A percentile compares a stretch with the other conserved stretches of the same genome.
Evolutionary conservation across 108 stramenopile genomes (phyloP).

Genomic region (Cyclotella cryptica): DNA sequence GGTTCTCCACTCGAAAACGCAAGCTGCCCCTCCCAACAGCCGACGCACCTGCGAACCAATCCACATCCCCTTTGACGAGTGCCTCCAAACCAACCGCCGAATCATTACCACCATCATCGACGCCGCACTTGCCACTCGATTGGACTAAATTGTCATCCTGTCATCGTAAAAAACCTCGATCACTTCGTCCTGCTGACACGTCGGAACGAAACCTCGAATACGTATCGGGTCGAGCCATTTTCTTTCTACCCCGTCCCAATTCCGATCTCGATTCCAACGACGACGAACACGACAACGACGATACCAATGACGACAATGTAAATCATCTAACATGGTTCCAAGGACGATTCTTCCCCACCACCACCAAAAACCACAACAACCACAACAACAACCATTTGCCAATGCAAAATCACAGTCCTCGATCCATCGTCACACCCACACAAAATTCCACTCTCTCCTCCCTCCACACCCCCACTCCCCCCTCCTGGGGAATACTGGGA

Average conservation of each 20-base stretch:
- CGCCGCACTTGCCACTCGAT: slow-evolving; percentile 29
- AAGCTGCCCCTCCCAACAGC: neutral
- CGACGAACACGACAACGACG: neutral
- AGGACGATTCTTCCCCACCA: slow-evolving; percentile 67
- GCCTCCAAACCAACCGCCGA: slow-evolving; percentile 7
- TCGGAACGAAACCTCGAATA: neutral
- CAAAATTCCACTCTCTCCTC: too few relatives aligned
- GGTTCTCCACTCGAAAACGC: slow-evolving; percentile 9
- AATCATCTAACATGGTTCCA: slow-evolving; percentile 65
- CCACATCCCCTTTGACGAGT: neutral
- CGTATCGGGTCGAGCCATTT: slow-evolving; percentile 61
- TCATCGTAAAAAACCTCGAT: slow-evolving; percentile 1
- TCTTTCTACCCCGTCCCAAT: slow-evolving; percentile 68
- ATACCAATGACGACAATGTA: neutral
- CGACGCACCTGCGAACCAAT: neutral
- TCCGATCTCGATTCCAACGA: slow-evolving; percentile 23
- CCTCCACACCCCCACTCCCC: slow-evolving; percentile 2
- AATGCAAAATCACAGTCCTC: too few relatives aligned
- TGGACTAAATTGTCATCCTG: slow-evolving; percentile 42
- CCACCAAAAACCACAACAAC: neutral
- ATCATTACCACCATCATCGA: slow-evolving; percentile 17
- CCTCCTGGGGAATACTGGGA: slow-evolving; percentile 78
- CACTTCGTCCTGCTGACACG: too few relatives aligned
- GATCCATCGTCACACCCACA: too few relatives aligned
- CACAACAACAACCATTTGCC: too few relatives aligned